Evolutionary conservation across 2,329 filamentous ascomycete genomes (phyloP).

Genomic region (Talaromyces sp.): DNA sequence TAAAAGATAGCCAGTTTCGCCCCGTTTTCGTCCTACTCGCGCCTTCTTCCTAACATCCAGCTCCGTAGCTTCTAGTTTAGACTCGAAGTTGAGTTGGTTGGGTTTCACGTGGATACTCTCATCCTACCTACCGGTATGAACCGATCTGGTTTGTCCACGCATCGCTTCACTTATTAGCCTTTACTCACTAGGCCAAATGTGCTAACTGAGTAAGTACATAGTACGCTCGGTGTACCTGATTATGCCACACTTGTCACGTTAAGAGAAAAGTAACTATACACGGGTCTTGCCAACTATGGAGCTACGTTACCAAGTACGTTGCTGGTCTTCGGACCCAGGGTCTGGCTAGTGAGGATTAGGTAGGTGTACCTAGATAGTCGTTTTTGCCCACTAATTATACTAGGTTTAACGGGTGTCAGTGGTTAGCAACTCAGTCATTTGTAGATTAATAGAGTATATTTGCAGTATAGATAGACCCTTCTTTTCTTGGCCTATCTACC

Average conservation of each 20-base stretch:
- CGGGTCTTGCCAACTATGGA: conserved; percentile 4
- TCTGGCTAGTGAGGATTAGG: background rate
- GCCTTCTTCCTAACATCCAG: background rate
- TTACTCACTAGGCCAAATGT: background rate
- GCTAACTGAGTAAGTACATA: background rate
- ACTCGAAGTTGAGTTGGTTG: background rate
- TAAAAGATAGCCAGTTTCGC: background rate
- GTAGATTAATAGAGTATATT: background rate
- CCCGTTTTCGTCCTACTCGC: background rate
- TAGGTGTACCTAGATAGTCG: background rate
- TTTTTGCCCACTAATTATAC: background rate
- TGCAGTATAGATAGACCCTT: background rate
- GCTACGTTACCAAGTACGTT: background rate
- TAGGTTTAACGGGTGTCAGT: background rate
- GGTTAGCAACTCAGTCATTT: background rate
- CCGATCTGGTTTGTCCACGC: conserved; percentile 8
- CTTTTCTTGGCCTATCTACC: background rate
- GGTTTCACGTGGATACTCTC: background rate
- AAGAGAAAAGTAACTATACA: background rate
- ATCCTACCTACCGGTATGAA: background rate
- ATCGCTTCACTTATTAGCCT: background rate
- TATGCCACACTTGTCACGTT: background rate
- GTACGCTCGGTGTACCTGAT: background rate
- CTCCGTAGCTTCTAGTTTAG: background rate
- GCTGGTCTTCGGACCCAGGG: background rate